These are phyloP conservation scores for Volutella citrinella DNA, from an alignment of 2,329 filamentous ascomycete species.

Conservation along the genomic window DNA sequence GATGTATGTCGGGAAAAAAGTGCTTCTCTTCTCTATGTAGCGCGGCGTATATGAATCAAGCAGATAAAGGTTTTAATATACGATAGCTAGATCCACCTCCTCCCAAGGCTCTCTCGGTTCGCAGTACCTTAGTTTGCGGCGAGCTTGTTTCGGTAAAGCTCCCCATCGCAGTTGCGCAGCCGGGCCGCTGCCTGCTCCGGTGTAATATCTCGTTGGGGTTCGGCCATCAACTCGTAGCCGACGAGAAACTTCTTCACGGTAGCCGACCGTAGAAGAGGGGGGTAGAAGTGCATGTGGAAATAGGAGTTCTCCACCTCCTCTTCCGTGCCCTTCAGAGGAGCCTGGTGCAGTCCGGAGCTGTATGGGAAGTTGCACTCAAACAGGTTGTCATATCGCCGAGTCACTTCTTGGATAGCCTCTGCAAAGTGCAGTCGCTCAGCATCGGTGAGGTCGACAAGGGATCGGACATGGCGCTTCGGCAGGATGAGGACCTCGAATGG, in stretches of 20 bases:
- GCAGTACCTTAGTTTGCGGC: too few species aligned
- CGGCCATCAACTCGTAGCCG: conserved; percentile 93
- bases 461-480: conserved; percentile 78
- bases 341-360: conserved; percentile 94
- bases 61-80: too few species aligned
- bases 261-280: conserved; percentile 84
- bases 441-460: conserved; percentile 75
- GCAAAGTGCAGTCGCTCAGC: conserved; percentile 73
- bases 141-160: conserved; percentile 72
- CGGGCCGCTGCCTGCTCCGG: conserved; percentile 88
- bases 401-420: conserved; percentile 82
- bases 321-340: conserved; percentile 74
- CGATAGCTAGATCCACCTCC: too few species aligned
- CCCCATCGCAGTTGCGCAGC: conserved; percentile 72
- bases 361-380: conserved; percentile 98
- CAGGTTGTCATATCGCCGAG: conserved; percentile 90
- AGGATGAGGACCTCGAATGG: conserved; percentile 94
- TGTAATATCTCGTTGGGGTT: conserved; percentile 97
- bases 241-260: conserved; percentile 96
- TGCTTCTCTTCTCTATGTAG: too few species aligned
- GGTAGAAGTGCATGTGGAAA: conserved; percentile 97
- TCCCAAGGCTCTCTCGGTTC: too few species aligned
- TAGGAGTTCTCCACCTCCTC: conserved; percentile 87
- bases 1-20: background rate
- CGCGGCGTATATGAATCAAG: too few species aligned